Base-by-base conservation (phyloP, 1,284 basidiomycete genomes). In the Wolfiporia cocos region DNA sequence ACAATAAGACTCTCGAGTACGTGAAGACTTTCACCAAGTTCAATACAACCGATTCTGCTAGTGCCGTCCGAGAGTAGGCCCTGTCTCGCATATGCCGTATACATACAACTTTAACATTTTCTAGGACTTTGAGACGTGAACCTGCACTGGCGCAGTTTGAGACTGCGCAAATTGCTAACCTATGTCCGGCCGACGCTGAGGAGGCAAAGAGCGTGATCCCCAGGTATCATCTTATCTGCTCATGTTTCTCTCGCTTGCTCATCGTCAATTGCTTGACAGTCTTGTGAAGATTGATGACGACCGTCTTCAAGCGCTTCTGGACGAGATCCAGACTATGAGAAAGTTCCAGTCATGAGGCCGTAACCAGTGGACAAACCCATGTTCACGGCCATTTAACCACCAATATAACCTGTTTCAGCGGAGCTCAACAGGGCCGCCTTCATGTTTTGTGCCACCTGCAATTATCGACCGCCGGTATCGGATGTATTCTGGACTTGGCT, bases 201-300 rank as follows among this genome's bases (percentile, higher is more conserved):
- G 92, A 95, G 62, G 86, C 92, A 14, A 94, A 92, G 67, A 92
- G 89, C 54, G 74, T 93, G 41, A 74, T 96, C 39, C 92, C 92
- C 4, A 94, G 91, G 88, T 83, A 43, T 34, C 66, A 19, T 9
- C 43, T 35, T 14, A 18, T 12, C 12, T 36, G 11, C 9, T 24
- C 3, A 18, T 15, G 6, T 17, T 24, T 10, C 19, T 37, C 3
- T 7, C 24, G 4, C 14, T 9, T 3, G 21, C 6, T 15, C 20
- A 2, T 7, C 14, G 14, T 11, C n/a, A 20, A 31, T 17, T 7
- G 39, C 21, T 41, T 14, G 20, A 9, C 46, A 92, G 90, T 62
- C 73, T 93, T 34, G 82, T 86, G 17, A 88, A 89, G 58, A 81
- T 91, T 46, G 92, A 94, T 48, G 91, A 94, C 50, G 90, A 92